Base-by-base conservation (phyloP, 2,329 filamentous ascomycete genomes). In the Pleoardoris graminearum region DNA sequence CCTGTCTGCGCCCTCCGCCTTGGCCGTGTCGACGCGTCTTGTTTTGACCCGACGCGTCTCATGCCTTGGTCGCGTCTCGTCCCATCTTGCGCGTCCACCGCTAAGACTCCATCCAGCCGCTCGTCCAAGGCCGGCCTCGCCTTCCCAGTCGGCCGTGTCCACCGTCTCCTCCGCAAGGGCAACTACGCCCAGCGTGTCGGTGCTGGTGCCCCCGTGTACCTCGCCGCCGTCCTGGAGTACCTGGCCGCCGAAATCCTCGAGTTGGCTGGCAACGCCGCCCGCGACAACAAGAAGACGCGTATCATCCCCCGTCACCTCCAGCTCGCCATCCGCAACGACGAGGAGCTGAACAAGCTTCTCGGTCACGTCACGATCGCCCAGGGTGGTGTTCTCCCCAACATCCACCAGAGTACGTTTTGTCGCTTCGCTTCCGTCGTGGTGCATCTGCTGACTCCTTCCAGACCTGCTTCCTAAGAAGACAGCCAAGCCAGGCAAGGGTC, bases 231-330 rank as follows among this genome's bases (percentile, higher is more conserved):
- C 50, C 91, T 99, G 44, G 94, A 99, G 82, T 99, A 99, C 77
- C 89, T 99, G 55, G 93, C 94, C 67, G 94, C 94, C 65, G 94
- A 99, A 83, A 97, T 99, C 69, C 91, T 99, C 73, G 94, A 99
- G 82, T 82, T 99, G 81, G 94, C 94, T 77, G 94, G 94, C 70
- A 99, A 99, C 79, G 94, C 94, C 71, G 94, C 94, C 61, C 93
- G 94, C 70, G 94, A 99, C 82, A 97, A 97, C 88, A 99, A 99
- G 90, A 97, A 97, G 89, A 99, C 93, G 63, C 92, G 94, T 89
- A 99, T 99, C 82, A 99, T 97, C 58, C 94, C 94, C 63, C 91
- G 94, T 79, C 94, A 99, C 80, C 86, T 99, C 42, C 94, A 99
- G 83, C 91, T 99, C 69, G 94, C 94, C 80, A 99, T 99, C 83